Evolutionary conservation across 495 filamentous ascomycete species (phyloP), one percentile per base, ranked within the genome.

Genomic region (Daldinia caldariorum): DNA sequence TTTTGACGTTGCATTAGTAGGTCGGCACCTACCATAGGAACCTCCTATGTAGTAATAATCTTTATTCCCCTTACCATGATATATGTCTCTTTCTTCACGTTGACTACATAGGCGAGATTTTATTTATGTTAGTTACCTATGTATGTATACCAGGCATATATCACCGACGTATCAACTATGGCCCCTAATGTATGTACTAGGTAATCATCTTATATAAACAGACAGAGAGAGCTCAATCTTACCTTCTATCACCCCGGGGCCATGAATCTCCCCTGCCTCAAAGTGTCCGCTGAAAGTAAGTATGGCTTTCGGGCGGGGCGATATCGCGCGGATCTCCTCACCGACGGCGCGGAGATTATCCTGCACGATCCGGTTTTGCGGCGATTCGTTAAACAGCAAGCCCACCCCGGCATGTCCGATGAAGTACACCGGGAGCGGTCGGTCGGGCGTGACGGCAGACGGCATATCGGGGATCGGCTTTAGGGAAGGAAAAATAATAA

Each of bases 241-340:
- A 66, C 61, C 67, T 43, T 70, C 67, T 43, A 70, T 66, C 6
- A 70, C 67, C 14, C 67, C 56, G n/a, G 67, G 67, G 14, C 67
- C 67, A 26, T 70, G 67, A 12, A 70, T 66, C 43, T 70, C 67
- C 10, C 67, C 62, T 2, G 67, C 61, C 26, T 70, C 67, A 14
- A 70, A 70, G 26, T 70, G 67, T 4, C 67, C 67, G 38, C 67
- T 70, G 22, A 70, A 70, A 18, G 61, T 70, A 7, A 70, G 56
- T 9, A 70, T 65, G 3, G 67, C 67, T 14, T 70, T 70, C 39
- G 67, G 67, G 32, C 67, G 61, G 39, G 67, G 67, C 12, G 61
- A 49, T 39, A 70, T 65, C 0, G 47, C 57, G 1, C 61, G 67
- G 56, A 70, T 70, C 57, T 70, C 67, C 34, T 61, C 49, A 1